These are phyloP conservation scores for Friedmanniomyces simplex DNA, from an alignment of 495 filamentous ascomycete genomes.

Conservation along the genomic window DNA sequence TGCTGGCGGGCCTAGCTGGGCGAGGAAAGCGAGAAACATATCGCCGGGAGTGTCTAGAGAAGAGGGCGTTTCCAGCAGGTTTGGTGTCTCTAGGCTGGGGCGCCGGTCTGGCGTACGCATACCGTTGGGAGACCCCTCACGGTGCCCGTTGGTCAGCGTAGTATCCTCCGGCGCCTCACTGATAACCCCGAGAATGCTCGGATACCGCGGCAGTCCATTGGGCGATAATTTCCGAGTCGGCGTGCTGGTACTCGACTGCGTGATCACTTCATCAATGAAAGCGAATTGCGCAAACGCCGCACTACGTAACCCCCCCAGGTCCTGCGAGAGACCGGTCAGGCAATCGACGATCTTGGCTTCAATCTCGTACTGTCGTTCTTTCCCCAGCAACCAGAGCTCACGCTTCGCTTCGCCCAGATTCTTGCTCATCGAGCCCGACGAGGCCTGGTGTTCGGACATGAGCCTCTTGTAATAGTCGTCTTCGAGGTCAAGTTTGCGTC, in stretches of 20 bases:
- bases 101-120: not conserved
- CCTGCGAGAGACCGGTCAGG: constrained; percentile 78
- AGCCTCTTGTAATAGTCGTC: constrained; percentile 52
- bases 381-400: constrained; percentile 78
- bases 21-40: constrained; percentile 81
- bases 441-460: constrained; percentile 50
- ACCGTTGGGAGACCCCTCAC: no score
- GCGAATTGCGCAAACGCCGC: constrained; percentile 83
- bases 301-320: constrained; percentile 82
- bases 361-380: constrained; percentile 69
- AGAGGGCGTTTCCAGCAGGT: not conserved
- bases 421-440: constrained; percentile 59
- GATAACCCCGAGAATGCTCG: constrained; percentile 47
- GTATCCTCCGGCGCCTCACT: constrained; percentile 57
- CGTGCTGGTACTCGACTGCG: not conserved
- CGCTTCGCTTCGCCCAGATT: constrained; percentile 79
- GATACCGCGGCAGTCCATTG: not conserved
- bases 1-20: constrained; percentile 80
- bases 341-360: constrained; percentile 73
- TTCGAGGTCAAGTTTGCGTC: constrained; percentile 67
- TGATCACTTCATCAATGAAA: constrained; percentile 33
- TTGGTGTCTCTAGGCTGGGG: not conserved
- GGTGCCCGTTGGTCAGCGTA: constrained; percentile 26
- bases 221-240: not conserved
- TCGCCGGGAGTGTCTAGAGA: constrained; percentile 47